A percentile compares a stretch with the other conserved stretches of the same genome.
These are phyloP conservation scores for Balamuthia mandrillaris DNA, from an alignment of 208 protist genomes.

Conservation along the genomic window DNA sequence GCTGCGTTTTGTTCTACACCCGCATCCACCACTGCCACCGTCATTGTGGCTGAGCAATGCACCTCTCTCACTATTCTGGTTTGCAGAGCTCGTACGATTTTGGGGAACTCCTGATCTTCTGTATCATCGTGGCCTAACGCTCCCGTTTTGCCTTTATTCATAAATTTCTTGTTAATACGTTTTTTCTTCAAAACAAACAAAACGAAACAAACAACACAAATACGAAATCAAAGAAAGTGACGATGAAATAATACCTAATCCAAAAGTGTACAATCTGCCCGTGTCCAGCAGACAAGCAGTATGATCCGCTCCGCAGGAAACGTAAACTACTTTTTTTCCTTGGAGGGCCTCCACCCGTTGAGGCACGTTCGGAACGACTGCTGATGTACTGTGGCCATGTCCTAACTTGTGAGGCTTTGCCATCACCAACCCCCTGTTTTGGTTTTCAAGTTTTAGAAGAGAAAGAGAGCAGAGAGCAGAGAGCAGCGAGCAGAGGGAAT, in stretches of 20 bases:
- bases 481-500: background rate
- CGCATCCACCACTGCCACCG: background rate
- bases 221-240: background rate
- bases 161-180: background rate
- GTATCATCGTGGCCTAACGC: conserved; percentile 5
- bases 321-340: background rate
- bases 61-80: conserved; percentile 11
- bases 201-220: background rate
- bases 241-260: background rate
- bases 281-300: background rate
- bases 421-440: background rate
- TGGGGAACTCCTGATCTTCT: background rate
- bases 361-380: too few relatives aligned
- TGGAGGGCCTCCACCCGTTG: background rate
- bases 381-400: background rate
- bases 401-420: background rate
- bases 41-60: background rate
- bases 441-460: background rate
- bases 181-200: background rate
- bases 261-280: conserved; percentile 3
- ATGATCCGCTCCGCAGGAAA: background rate
- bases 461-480: too few relatives aligned
- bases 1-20: background rate
- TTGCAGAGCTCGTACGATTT: background rate
- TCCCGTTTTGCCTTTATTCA: background rate